These are phyloP conservation scores for Mycena galericulata DNA, from an alignment of 768 basidiomycete genomes.

Conservation along the genomic window DNA sequence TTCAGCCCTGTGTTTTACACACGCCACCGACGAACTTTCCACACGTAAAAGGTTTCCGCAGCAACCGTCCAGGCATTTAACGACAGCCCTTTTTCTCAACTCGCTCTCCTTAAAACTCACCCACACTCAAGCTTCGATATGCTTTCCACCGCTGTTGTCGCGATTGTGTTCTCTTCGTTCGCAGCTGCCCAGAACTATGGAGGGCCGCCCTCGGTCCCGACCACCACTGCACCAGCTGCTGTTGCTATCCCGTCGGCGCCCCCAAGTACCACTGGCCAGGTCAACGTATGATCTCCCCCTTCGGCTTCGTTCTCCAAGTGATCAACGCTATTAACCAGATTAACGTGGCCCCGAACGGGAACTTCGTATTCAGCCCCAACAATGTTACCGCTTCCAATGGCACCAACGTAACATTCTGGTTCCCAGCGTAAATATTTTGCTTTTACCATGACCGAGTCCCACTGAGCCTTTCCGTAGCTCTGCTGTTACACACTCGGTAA, in stretches of 20 bases:
- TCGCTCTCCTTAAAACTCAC: background rate
- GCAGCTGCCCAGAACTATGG: slow-evolving; percentile 50
- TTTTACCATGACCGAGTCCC: background rate
- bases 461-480: slow-evolving; percentile 42
- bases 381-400: slow-evolving; percentile 62
- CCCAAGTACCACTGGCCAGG: slow-evolving; percentile 46
- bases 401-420: slow-evolving; percentile 66
- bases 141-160: slow-evolving; percentile 45
- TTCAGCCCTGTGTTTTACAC: slow-evolving; percentile 7
- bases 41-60: slow-evolving; percentile 30
- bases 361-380: slow-evolving; percentile 56
- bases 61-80: slow-evolving; percentile 24
- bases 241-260: slow-evolving; percentile 54
- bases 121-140: slow-evolving; percentile 31
- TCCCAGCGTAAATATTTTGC: slow-evolving; percentile 55
- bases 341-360: slow-evolving; percentile 53
- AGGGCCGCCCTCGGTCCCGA: slow-evolving; percentile 30
- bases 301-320: no score
- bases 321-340: slow-evolving; percentile 45
- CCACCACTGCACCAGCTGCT: slow-evolving; percentile 40
- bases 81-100: background rate
- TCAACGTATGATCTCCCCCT: slow-evolving; percentile 48
- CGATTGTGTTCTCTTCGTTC: slow-evolving; percentile 38
- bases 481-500: slow-evolving; percentile 56
- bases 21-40: background rate